Percentiles rank a stretch among this genome's conserved stretches.
phyloP scores from a whole-genome alignment of 2,329 filamentous ascomycete genomes.

The Pezicula neosporulosa region DNA sequence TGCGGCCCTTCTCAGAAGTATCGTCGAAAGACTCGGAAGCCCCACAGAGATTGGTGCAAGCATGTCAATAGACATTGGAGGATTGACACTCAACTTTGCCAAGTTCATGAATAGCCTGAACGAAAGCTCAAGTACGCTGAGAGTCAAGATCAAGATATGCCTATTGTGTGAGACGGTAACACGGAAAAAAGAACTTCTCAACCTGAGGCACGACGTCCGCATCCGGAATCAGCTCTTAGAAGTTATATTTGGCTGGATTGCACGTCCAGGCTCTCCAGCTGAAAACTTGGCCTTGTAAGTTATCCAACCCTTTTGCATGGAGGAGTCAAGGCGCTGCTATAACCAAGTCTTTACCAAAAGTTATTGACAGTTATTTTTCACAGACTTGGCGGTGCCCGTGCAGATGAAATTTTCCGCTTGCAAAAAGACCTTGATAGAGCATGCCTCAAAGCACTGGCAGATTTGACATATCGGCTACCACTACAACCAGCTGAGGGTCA shows the following conservation, averaged over 20 bases:
- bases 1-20: slow-evolving; percentile 57
- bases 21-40: slow-evolving; percentile 62
- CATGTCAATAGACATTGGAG: slow-evolving; percentile 60
- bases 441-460: slow-evolving; percentile 61
- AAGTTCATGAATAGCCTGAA: slow-evolving; percentile 59
- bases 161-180: slow-evolving; percentile 64
- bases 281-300: slow-evolving; percentile 28
- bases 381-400: slow-evolving; percentile 33
- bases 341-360: background rate
- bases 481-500: slow-evolving; percentile 64
- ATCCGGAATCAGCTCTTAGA: slow-evolving; percentile 67
- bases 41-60: slow-evolving; percentile 60
- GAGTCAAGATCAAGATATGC: slow-evolving; percentile 68
- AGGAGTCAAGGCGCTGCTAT: too few relatives aligned
- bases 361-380: background rate
- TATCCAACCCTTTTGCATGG: too few relatives aligned
- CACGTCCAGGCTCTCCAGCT: slow-evolving; percentile 54
- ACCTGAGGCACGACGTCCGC: slow-evolving; percentile 64
- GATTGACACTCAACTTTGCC: slow-evolving; percentile 61
- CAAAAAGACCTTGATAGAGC: slow-evolving; percentile 65
- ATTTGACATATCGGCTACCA: slow-evolving; percentile 63
- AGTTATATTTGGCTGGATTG: slow-evolving; percentile 67
- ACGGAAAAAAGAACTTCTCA: slow-evolving; percentile 64
- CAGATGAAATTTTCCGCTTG: slow-evolving; percentile 54
- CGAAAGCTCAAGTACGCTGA: slow-evolving; percentile 52